phyloP scores from a whole-genome alignment of 352 stramenopile genomes.

The Phytophthora meadii region DNA sequence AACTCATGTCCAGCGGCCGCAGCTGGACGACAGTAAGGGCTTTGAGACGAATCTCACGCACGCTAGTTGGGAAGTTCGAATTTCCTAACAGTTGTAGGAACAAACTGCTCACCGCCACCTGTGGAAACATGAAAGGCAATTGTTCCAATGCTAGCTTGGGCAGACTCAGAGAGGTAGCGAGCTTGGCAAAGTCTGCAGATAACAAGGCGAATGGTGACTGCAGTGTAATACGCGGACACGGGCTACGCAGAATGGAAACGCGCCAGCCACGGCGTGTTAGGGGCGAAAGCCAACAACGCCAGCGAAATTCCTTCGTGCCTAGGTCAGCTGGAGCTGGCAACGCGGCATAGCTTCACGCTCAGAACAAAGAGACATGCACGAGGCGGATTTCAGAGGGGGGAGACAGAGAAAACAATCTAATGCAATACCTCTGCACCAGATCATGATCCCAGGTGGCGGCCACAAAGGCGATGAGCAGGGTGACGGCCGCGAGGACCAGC shows the following conservation, averaged over 20 bases:
- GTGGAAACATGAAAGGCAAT: slow-evolving; percentile 81
- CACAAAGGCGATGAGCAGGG: slow-evolving; percentile 72
- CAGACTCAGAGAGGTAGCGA: slow-evolving; percentile 80
- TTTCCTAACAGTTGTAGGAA: slow-evolving; percentile 84
- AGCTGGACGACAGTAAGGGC: slow-evolving; percentile 81
- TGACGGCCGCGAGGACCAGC: slow-evolving; percentile 62
- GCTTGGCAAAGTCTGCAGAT: slow-evolving; percentile 79
- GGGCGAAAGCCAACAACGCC: slow-evolving; percentile 73
- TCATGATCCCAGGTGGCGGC: slow-evolving; percentile 84
- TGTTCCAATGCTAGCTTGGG: slow-evolving; percentile 69
- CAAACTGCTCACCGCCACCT: slow-evolving; percentile 66
- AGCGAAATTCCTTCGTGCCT: slow-evolving; percentile 82
- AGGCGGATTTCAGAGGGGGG: neutral
- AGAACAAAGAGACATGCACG: neutral
- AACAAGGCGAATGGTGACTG: slow-evolving; percentile 76
- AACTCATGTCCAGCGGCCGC: slow-evolving; percentile 74
- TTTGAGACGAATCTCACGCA: slow-evolving; percentile 63
- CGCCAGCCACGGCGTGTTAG: slow-evolving; percentile 69
- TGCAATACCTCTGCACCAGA: slow-evolving; percentile 43
- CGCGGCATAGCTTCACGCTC: slow-evolving; percentile 50
- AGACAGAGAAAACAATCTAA: neutral
- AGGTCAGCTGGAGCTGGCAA: slow-evolving; percentile 75
- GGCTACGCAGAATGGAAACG: slow-evolving; percentile 51
- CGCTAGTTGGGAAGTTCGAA: slow-evolving; percentile 77
- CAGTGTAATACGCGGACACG: slow-evolving; percentile 79